Conservation (phyloP, 352 stramenopile genomes). For the Aphanomyces invadans region DNA sequence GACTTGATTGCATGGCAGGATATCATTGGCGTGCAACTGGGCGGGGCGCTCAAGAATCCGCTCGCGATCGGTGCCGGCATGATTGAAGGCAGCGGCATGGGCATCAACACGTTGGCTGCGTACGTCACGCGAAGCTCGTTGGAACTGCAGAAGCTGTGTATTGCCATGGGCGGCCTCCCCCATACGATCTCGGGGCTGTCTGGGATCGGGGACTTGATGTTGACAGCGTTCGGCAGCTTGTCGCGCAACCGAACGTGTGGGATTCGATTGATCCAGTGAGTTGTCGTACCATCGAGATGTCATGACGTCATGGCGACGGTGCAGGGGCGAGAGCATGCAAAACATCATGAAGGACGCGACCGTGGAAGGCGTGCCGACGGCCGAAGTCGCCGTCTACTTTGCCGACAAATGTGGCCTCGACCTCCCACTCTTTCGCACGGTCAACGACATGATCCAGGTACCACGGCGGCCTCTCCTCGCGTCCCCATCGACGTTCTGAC, state of each 20-base stretch:
- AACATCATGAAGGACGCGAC: constrained; percentile 90
- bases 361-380: constrained; percentile 93
- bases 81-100: constrained; percentile 94
- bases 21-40: constrained; percentile 94
- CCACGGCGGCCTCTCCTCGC: no score
- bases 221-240: constrained; percentile 94
- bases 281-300: constrained; percentile 31
- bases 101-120: constrained; percentile 92
- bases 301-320: not conserved
- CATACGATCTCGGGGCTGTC: constrained; percentile 93
- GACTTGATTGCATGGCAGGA: no score
- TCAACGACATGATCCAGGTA: constrained; percentile 77
- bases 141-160: constrained; percentile 93
- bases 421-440: constrained; percentile 83
- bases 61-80: constrained; percentile 96
- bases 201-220: constrained; percentile 90
- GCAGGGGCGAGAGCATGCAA: constrained; percentile 70
- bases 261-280: constrained; percentile 89
- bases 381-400: constrained; percentile 88
- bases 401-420: constrained; percentile 86
- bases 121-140: constrained; percentile 93
- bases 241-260: constrained; percentile 94
- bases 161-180: constrained; percentile 90
- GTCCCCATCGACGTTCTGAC: no score
- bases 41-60: constrained; percentile 96